A percentile compares a stretch with the other conserved stretches of the same genome.
These are phyloP conservation scores for Fusarium subtropicale DNA, from an alignment of 2,329 filamentous ascomycete genomes.

Conservation along the genomic window DNA sequence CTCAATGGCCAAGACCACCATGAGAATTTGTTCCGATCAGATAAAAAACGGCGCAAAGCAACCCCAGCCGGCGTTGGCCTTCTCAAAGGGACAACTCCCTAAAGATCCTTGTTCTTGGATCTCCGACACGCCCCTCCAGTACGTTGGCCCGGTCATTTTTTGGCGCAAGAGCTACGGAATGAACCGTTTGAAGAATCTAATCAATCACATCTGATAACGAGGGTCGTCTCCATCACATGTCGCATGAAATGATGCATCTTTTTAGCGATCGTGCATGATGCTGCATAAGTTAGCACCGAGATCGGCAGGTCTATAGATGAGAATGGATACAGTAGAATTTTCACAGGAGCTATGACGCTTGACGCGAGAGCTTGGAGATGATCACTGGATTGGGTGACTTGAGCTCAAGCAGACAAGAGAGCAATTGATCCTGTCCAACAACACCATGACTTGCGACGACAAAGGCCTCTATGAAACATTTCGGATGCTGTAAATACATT, in stretches of 20 bases:
- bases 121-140: conserved; percentile 14
- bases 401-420: background rate
- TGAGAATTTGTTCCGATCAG: conserved; percentile 21
- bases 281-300: conserved; percentile 15
- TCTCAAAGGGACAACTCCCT: conserved; percentile 7
- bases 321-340: conserved; percentile 12
- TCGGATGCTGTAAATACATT: background rate
- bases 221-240: conserved; percentile 19
- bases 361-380: background rate
- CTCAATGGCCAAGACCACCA: conserved; percentile 11
- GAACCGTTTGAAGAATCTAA: conserved; percentile 39
- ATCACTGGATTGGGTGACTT: background rate
- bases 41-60: conserved; percentile 26
- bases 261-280: conserved; percentile 23
- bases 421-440: background rate
- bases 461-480: background rate
- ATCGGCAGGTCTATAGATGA: conserved; percentile 16
- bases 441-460: background rate
- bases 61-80: conserved; percentile 20
- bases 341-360: conserved; percentile 16
- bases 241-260: conserved; percentile 3
- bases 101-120: conserved; percentile 5
- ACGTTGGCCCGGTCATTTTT: conserved; percentile 10
- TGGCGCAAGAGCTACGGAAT: conserved; percentile 35
- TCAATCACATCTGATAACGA: conserved; percentile 45